A percentile compares a stretch with the other conserved stretches of the same genome.
Evolutionary conservation across 169 alveolate genomes (phyloP).

Genomic region (Blepharisma undulans): DNA sequence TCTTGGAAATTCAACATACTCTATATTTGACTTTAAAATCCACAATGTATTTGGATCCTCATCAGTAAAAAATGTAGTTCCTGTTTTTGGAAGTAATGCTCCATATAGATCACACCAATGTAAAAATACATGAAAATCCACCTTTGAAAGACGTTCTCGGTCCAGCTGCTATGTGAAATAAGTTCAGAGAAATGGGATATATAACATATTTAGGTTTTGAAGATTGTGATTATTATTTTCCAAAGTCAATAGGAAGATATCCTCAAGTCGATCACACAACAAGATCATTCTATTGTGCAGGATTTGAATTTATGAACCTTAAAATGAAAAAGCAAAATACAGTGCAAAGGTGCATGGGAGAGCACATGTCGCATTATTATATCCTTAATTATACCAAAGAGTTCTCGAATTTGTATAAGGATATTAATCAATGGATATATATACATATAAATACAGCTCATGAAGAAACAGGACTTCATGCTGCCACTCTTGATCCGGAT

Average conservation of each 20-base stretch:
- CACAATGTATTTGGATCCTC: conserved; percentile 24
- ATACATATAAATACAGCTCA: conserved; percentile 32
- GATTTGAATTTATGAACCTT: background rate
- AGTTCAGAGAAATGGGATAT: conserved; percentile 14
- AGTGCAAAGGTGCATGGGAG: conserved; percentile 20
- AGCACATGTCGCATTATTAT: conserved; percentile 27
- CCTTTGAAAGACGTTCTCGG: background rate
- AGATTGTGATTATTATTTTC: conserved; percentile 39
- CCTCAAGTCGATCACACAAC: conserved; percentile 10
- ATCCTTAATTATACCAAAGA: conserved; percentile 2
- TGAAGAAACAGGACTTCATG: conserved; percentile 36
- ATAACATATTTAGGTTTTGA: conserved; percentile 14
- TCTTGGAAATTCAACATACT: background rate
- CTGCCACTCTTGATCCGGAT: conserved; percentile 28
- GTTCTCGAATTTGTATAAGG: conserved; percentile 4
- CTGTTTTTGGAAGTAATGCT: background rate
- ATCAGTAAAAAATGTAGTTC: conserved; percentile 28
- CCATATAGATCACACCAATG: background rate
- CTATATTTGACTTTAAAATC: conserved; percentile 33
- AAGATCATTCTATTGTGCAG: conserved; percentile 33
- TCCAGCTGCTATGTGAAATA: background rate
- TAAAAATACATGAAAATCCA: background rate
- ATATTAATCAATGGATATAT: conserved; percentile 2
- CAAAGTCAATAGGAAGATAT: conserved; percentile 28
- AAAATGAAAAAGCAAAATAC: background rate